Conservation (phyloP, 768 basidiomycete genomes). For the Amanita molliuscula region DNA sequence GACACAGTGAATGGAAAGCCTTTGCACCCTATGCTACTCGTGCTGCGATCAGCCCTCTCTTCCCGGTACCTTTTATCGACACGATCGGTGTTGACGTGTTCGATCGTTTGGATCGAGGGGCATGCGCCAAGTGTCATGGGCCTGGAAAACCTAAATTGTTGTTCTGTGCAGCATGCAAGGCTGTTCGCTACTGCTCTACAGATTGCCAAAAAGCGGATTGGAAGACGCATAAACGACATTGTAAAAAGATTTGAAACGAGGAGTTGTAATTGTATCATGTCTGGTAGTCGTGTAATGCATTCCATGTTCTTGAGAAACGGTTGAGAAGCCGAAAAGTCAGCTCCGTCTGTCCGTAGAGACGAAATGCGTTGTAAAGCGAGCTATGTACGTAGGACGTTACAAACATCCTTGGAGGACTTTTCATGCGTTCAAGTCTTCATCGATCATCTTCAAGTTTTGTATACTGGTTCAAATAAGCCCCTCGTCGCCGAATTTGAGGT, state of each 20-base stretch:
- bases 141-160: slow-evolving; percentile 16
- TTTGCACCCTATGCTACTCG: slow-evolving; percentile 36
- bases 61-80: slow-evolving; percentile 40
- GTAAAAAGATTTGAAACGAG: slow-evolving; percentile 1
- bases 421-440: too few relatives aligned
- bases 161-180: slow-evolving; percentile 18
- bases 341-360: too few relatives aligned
- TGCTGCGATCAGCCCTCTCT: slow-evolving; percentile 42
- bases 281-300: too few relatives aligned
- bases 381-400: too few relatives aligned
- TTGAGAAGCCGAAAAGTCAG: too few relatives aligned
- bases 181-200: slow-evolving; percentile 22
- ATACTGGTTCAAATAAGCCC: too few relatives aligned
- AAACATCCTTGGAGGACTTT: too few relatives aligned
- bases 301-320: too few relatives aligned
- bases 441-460: too few relatives aligned
- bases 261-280: too few relatives aligned
- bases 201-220: slow-evolving; percentile 27
- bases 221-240: slow-evolving; percentile 12
- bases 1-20: slow-evolving; percentile 22
- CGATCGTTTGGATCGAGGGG: slow-evolving; percentile 4
- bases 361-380: too few relatives aligned
- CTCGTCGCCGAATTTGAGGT: too few relatives aligned
- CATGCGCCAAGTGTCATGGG: slow-evolving; percentile 20
- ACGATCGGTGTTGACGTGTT: slow-evolving; percentile 13